Evolutionary conservation across 805 yeast species (phyloP).

Genomic region (Candida oleophila): DNA sequence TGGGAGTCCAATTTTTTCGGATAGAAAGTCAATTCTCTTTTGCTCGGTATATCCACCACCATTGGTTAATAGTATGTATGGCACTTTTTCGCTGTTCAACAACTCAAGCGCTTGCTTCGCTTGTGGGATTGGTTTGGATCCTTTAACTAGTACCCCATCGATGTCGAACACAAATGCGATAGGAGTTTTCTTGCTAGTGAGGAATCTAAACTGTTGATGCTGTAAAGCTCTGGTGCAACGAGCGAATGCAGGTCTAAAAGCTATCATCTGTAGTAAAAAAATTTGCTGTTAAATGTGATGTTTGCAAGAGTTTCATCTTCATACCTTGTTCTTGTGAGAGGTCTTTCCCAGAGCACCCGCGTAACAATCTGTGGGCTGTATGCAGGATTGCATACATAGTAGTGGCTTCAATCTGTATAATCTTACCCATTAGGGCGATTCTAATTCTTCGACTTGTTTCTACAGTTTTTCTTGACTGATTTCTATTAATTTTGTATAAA

Average conservation of each 20-base stretch:
- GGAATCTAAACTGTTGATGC: neutral
- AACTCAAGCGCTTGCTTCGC: constrained; percentile 62
- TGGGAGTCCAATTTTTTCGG: constrained; percentile 41
- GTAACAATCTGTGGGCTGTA: too few relatives aligned
- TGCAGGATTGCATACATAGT: neutral
- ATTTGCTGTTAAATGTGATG: too few relatives aligned
- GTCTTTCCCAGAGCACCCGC: too few relatives aligned
- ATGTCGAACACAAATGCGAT: constrained; percentile 50
- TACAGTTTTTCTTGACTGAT: neutral
- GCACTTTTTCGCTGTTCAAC: constrained; percentile 55
- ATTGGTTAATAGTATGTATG: constrained; percentile 83
- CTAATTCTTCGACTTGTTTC: neutral
- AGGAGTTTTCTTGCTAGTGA: neutral
- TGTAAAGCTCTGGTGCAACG: neutral
- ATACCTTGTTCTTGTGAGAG: too few relatives aligned
- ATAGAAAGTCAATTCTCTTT: constrained; percentile 55
- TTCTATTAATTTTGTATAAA: neutral
- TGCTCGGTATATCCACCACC: constrained; percentile 82
- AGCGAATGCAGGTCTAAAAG: neutral
- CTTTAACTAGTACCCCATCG: constrained; percentile 86
- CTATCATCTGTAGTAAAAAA: neutral
- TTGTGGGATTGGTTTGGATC: constrained; percentile 60
- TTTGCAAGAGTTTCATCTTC: too few relatives aligned
- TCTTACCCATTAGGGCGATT: too few relatives aligned
- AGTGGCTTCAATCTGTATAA: too few relatives aligned